These are phyloP conservation scores for Zoysia japonica DNA, from an alignment of 176 grass and related monocot species.

Conservation along the genomic window DNA sequence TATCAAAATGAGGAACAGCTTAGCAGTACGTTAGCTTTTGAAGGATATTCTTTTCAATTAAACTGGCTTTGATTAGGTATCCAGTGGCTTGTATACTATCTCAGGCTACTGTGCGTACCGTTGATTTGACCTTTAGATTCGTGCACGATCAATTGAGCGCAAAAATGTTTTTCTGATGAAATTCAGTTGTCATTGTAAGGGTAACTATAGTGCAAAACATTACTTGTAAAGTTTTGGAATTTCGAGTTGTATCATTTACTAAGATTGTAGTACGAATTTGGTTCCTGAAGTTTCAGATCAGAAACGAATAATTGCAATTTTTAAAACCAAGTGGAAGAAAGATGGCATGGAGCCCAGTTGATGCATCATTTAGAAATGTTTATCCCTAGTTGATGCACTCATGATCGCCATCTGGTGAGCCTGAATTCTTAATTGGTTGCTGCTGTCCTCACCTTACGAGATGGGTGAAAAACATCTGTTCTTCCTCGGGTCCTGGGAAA, in stretches of 20 bases:
- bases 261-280: background rate
- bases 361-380: slow-evolving; percentile 57
- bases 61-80: slow-evolving; percentile 39
- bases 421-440: slow-evolving; percentile 29
- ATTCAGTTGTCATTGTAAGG: background rate
- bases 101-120: background rate
- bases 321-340: slow-evolving; percentile 14
- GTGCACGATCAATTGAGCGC: background rate
- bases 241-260: background rate
- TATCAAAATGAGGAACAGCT: slow-evolving; percentile 56
- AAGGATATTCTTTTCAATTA: slow-evolving; percentile 53
- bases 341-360: slow-evolving; percentile 47
- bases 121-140: background rate
- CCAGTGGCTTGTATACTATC: background rate
- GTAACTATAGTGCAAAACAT: background rate
- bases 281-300: slow-evolving; percentile 45
- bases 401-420: slow-evolving; percentile 28
- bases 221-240: background rate
- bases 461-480: slow-evolving; percentile 47
- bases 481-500: slow-evolving; percentile 30
- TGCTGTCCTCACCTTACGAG: background rate
- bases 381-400: slow-evolving; percentile 44
- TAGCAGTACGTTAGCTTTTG: slow-evolving; percentile 44
- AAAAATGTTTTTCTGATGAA: background rate
- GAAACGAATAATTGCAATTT: slow-evolving; percentile 44